Conservation (phyloP, 345 rosid species). For the Citrus reticulata region DNA sequence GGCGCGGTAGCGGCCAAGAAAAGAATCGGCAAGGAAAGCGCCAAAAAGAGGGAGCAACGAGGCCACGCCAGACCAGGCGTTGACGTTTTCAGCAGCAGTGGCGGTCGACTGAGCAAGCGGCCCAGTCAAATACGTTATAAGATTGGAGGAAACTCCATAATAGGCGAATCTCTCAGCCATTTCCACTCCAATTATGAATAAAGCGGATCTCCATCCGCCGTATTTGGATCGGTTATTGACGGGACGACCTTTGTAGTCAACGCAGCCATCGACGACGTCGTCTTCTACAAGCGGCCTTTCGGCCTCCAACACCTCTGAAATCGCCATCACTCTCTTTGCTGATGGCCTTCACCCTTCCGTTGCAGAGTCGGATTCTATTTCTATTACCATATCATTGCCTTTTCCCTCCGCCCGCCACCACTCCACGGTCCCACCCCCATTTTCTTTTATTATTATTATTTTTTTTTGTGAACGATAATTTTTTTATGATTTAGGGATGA, state of each 20-base stretch:
- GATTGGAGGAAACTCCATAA: slow-evolving; percentile 44
- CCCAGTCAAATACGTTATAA: slow-evolving; percentile 45
- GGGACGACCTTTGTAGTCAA: slow-evolving; percentile 31
- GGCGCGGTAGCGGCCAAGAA: slow-evolving; percentile 51
- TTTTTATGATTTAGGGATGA: no score
- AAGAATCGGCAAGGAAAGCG: slow-evolving; percentile 48
- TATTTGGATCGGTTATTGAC: slow-evolving; percentile 27
- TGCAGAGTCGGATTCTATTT: neutral
- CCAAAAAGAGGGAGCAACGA: slow-evolving; percentile 48
- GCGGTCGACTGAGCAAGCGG: slow-evolving; percentile 45
- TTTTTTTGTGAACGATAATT: no score
- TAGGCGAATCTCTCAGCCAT: slow-evolving; percentile 49
- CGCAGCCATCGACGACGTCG: slow-evolving; percentile 27
- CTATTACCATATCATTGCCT: neutral
- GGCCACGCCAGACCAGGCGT: slow-evolving; percentile 46
- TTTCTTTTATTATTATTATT: no score
- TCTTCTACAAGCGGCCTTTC: slow-evolving; percentile 15
- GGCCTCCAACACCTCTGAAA: neutral
- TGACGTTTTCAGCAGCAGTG: slow-evolving; percentile 44
- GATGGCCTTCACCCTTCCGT: neutral
- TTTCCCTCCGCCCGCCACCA: no score
- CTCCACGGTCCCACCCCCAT: no score
- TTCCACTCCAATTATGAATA: slow-evolving; percentile 48
- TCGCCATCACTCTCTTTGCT: neutral
- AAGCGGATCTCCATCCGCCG: slow-evolving; percentile 54